Evolutionary conservation across 2,329 filamentous ascomycete species (phyloP).

Genomic region (Nannizzia gypsea): DNA sequence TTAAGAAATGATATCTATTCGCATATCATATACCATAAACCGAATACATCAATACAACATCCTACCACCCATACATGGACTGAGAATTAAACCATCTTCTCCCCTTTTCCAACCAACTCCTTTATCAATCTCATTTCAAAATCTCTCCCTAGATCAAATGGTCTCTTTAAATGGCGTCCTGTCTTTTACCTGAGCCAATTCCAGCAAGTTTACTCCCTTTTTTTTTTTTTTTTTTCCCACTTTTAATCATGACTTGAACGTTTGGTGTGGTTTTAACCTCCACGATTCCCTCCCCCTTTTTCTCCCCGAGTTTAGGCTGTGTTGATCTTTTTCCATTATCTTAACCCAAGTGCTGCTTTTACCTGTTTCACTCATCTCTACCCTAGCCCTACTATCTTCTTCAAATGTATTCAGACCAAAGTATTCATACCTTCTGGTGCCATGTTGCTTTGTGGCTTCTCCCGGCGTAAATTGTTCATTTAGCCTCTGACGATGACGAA

Average conservation of each 20-base stretch:
- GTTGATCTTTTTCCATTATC: not conserved
- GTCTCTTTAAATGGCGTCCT: not conserved
- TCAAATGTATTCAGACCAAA: not conserved
- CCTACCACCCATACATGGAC: not conserved
- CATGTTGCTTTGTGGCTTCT: not conserved
- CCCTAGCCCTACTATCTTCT: not conserved
- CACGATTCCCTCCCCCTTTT: not conserved
- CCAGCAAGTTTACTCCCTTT: not conserved
- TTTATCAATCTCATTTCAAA: not conserved
- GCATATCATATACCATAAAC: not conserved
- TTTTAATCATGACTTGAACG: not conserved
- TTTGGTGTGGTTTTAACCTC: not conserved
- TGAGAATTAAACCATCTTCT: not conserved
- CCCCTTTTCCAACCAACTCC: not conserved
- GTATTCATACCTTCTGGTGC: not conserved
- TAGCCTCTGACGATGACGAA: not conserved
- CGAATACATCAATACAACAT: not conserved
- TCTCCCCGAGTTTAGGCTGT: not conserved
- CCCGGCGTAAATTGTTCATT: slow-evolving; percentile 2
- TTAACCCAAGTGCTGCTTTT: not conserved
- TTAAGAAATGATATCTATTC: slow-evolving; percentile 15
- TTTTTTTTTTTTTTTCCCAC: not conserved
- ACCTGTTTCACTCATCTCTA: not conserved
- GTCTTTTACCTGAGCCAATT: not conserved
- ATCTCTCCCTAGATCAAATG: not conserved